Conservation (phyloP, 768 basidiomycete species). For the Hydnum rufescens region DNA sequence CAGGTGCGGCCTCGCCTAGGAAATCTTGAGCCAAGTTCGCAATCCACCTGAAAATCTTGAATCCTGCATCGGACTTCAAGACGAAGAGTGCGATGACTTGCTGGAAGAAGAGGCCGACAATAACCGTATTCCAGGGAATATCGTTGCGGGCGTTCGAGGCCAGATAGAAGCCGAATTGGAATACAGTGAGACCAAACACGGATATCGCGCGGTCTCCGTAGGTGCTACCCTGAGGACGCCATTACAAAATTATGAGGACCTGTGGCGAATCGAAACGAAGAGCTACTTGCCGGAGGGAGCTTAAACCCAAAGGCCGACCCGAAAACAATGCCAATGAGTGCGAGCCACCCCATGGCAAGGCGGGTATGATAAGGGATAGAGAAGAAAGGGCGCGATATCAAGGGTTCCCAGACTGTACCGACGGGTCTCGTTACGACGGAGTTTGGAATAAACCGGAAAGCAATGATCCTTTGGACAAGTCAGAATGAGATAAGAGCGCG, state of each 20-base stretch:
- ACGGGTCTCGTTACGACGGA: conserved; percentile 52
- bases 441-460: conserved; percentile 69
- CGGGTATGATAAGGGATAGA: conserved; percentile 31
- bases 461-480: conserved; percentile 56
- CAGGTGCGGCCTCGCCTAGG: conserved; percentile 41
- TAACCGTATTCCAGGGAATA: conserved; percentile 74
- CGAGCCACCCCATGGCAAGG: conserved; percentile 52
- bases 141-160: conserved; percentile 40
- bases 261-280: neutral
- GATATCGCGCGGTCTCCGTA: conserved; percentile 70
- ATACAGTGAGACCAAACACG: conserved; percentile 57
- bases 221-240: conserved; percentile 27
- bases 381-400: conserved; percentile 50
- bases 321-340: conserved; percentile 55
- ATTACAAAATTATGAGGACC: neutral
- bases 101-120: conserved; percentile 70
- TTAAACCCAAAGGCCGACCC: conserved; percentile 76
- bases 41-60: conserved; percentile 66
- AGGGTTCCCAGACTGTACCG: conserved; percentile 44
- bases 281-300: conserved; percentile 28
- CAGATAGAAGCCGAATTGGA: conserved; percentile 56
- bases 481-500: too few relatives aligned
- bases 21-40: conserved; percentile 67
- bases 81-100: conserved; percentile 79
- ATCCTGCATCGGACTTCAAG: conserved; percentile 66